These are phyloP conservation scores for Trichophyton mentagrophytes DNA, from an alignment of 2,329 filamentous ascomycete species.

Conservation along the genomic window DNA sequence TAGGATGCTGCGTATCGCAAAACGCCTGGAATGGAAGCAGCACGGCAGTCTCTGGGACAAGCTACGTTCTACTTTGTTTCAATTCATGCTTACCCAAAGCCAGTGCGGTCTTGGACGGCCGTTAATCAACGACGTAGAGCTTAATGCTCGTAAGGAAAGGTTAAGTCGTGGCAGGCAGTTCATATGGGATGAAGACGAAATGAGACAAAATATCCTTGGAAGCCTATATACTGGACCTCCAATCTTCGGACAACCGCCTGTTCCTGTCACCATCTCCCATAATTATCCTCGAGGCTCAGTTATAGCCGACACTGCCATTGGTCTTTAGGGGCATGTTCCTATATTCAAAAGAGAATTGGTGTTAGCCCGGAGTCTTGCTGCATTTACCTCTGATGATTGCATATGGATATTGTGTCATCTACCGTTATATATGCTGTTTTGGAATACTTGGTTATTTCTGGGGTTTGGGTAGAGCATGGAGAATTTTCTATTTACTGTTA, in stretches of 20 bases:
- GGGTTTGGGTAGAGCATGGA: constrained; percentile 1
- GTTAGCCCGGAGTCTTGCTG: neutral
- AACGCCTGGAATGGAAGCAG: constrained; percentile 22
- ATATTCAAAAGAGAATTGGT: neutral
- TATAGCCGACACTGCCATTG: neutral
- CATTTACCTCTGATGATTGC: neutral
- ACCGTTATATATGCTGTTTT: neutral
- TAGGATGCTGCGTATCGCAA: constrained; percentile 22
- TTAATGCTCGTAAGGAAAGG: constrained; percentile 17
- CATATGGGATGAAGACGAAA: constrained; percentile 20
- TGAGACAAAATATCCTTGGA: constrained; percentile 19
- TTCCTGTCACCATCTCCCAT: neutral
- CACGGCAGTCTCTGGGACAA: constrained; percentile 20
- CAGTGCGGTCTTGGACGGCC: constrained; percentile 20
- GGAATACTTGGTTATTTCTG: neutral
- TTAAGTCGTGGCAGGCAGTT: constrained; percentile 10
- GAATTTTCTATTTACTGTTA: neutral
- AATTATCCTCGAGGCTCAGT: neutral
- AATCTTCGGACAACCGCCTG: neutral
- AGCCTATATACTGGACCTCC: constrained; percentile 13
- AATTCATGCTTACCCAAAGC: constrained; percentile 20
- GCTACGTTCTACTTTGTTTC: constrained; percentile 17
- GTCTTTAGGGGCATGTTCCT: neutral
- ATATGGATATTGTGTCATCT: neutral
- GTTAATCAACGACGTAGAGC: constrained; percentile 14